phyloP scores from a whole-genome alignment of 225 moss, liverwort and hornwort genomes.

The Asterella californica region DNA sequence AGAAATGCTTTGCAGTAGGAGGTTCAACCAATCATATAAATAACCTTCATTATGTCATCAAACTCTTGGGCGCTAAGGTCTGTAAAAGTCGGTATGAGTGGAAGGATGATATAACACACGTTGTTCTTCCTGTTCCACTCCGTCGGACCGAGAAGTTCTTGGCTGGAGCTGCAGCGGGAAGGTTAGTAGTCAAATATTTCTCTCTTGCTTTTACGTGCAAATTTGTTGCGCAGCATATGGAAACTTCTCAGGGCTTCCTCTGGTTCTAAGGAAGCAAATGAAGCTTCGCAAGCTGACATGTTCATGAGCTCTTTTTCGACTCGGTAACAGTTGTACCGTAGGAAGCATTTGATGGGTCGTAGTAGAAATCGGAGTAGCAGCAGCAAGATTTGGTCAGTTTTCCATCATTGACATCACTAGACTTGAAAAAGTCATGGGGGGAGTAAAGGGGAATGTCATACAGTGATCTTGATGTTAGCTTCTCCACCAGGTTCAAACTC shows the following conservation, averaged over 20 bases:
- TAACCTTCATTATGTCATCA: slow-evolving; percentile 30
- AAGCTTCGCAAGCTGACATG: too few species aligned
- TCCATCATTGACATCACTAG: neutral
- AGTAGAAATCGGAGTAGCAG: neutral
- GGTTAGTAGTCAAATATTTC: slow-evolving; percentile 23
- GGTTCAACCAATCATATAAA: slow-evolving; percentile 35
- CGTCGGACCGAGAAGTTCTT: slow-evolving; percentile 53
- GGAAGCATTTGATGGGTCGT: neutral
- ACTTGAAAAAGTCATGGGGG: neutral
- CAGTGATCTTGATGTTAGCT: neutral
- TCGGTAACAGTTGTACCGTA: neutral
- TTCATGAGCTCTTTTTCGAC: neutral
- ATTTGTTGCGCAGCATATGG: too few species aligned
- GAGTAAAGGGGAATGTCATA: neutral
- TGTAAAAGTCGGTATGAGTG: slow-evolving; percentile 40
- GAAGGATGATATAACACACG: slow-evolving; percentile 43
- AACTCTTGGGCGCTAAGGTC: slow-evolving; percentile 40
- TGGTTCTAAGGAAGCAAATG: too few species aligned
- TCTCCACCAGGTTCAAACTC: too few species aligned
- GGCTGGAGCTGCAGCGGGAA: slow-evolving; percentile 53
- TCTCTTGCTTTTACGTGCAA: neutral
- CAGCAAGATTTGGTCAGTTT: too few species aligned
- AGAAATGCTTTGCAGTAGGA: slow-evolving; percentile 41
- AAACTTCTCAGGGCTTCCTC: too few species aligned
- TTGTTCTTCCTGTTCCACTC: slow-evolving; percentile 45